phyloP scores from a whole-genome alignment of 495 filamentous ascomycete genomes.

The Stereocaulon alpinum region DNA sequence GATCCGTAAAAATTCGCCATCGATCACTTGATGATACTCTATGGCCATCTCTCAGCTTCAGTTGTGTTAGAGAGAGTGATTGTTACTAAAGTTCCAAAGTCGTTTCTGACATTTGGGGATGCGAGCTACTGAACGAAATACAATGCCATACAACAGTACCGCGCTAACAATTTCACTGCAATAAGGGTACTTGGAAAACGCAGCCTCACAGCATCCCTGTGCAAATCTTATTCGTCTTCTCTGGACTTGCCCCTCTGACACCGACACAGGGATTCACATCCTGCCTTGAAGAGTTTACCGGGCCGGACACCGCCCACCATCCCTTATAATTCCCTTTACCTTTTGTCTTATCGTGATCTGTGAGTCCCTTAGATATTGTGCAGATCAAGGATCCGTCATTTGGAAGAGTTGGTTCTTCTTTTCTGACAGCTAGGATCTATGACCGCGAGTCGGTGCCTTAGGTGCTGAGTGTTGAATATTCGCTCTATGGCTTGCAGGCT shows the following conservation, averaged over 20 bases:
- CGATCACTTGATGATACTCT: no score
- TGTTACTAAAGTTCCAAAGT: no score
- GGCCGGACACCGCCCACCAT: neutral
- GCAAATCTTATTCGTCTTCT: neutral
- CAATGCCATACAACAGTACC: no score
- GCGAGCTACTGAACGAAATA: no score
- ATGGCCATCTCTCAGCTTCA: no score
- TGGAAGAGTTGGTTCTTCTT: neutral
- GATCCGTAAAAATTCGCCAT: no score
- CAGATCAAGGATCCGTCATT: conserved; percentile 8
- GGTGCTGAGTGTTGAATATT: neutral
- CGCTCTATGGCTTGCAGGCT: no score
- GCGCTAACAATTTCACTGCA: no score
- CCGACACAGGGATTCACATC: neutral
- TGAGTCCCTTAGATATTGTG: neutral
- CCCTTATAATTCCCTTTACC: neutral
- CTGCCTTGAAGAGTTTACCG: no score
- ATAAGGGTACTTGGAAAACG: neutral
- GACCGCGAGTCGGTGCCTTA: conserved; percentile 13
- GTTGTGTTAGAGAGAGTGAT: no score
- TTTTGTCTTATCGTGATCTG: neutral
- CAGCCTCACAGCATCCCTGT: conserved; percentile 2
- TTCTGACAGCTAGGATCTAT: neutral
- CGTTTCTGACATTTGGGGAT: no score
- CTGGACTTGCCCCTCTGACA: neutral